Base-by-base conservation (phyloP, 192 early-diverging fungal genomes). In the Dispira simplex region DNA sequence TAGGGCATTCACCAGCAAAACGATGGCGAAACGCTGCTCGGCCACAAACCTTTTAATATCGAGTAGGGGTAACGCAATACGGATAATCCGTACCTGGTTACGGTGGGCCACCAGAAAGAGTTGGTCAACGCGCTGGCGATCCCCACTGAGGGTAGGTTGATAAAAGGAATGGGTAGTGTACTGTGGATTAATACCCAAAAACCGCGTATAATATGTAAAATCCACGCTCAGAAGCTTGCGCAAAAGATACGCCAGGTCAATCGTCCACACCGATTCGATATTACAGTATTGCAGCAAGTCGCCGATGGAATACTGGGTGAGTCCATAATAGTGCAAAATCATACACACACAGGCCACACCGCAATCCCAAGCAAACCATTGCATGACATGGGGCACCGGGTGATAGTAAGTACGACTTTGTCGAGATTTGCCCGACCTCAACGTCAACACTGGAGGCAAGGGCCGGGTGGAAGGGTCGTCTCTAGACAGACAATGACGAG, bases 121-220 rank as follows among this genome's bases (percentile, higher is more conserved):
- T 20, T 77, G 73, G 66, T 86, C 81, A 21, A 95, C 80, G 27
- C 90, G 75, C 18, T 69, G 79, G 46, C 82, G 79, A 70, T 95
- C 93, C 39, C 78, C 81, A 46, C 81, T 78, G 63, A 87, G 70
- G 13, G 77, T 77, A 21, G 78, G 78, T 58, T 74, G 72, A 70
- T 95, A 95, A 68, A 93, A 93, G 28, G 68, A 75, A 54, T 82
- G 78, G 27, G 67, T 66, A 49, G 79, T 65, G 68, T 92, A 81
- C 44, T 88, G 82, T 46, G 81, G 82, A 66, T 92, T 87, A 66
- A 86, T 82, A 26, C 93, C 93, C 9, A 87, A 78, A 67, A 84
- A 90, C 52, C 83, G 83, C 10, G 92, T 95, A 70, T 95, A 95
- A 67, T 90, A 92, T 1, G 90, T 93, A 71, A 95, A 95, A 75